phyloP scores from a whole-genome alignment of 2,329 filamentous ascomycete genomes.

The Fusarium heterosporum region DNA sequence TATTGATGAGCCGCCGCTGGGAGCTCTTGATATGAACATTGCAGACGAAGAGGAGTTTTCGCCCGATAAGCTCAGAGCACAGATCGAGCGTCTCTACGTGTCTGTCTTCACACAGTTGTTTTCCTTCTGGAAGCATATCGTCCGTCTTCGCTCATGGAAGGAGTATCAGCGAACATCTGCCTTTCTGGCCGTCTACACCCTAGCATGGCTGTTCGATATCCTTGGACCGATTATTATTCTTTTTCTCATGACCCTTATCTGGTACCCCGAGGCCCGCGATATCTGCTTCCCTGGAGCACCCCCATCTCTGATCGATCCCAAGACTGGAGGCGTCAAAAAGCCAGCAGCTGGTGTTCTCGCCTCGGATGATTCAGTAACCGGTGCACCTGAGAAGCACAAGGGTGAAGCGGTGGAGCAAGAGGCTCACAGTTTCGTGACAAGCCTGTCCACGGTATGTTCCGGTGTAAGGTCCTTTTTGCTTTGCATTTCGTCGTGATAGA shows the following conservation, averaged over 20 bases:
- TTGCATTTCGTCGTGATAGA: neutral
- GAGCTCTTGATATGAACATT: conserved; percentile 81
- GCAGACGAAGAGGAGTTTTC: conserved; percentile 87
- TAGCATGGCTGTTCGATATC: conserved; percentile 80
- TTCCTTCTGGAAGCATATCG: conserved; percentile 77
- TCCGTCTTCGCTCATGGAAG: conserved; percentile 81
- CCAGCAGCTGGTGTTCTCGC: conserved; percentile 80
- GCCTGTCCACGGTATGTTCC: conserved; percentile 62
- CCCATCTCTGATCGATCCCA: conserved; percentile 75
- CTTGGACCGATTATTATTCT: conserved; percentile 70
- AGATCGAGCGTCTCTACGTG: conserved; percentile 84
- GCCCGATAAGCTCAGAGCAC: conserved; percentile 82
- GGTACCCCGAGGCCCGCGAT: conserved; percentile 70
- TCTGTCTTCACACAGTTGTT: conserved; percentile 77
- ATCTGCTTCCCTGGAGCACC: conserved; percentile 82
- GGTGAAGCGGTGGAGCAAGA: conserved; percentile 87
- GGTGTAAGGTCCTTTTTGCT: conserved; percentile 43
- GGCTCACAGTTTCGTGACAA: conserved; percentile 82
- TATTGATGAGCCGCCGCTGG: conserved; percentile 62
- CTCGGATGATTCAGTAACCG: conserved; percentile 81
- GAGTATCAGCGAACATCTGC: conserved; percentile 75
- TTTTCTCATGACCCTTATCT: conserved; percentile 73
- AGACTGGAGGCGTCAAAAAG: conserved; percentile 80
- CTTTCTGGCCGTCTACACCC: conserved; percentile 67
- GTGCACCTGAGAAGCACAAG: conserved; percentile 84